Percentiles rank a stretch among this genome's conserved stretches.
Evolutionary conservation across 305 asterid species (phyloP).

Genomic region (Fraxinus albicans): DNA sequence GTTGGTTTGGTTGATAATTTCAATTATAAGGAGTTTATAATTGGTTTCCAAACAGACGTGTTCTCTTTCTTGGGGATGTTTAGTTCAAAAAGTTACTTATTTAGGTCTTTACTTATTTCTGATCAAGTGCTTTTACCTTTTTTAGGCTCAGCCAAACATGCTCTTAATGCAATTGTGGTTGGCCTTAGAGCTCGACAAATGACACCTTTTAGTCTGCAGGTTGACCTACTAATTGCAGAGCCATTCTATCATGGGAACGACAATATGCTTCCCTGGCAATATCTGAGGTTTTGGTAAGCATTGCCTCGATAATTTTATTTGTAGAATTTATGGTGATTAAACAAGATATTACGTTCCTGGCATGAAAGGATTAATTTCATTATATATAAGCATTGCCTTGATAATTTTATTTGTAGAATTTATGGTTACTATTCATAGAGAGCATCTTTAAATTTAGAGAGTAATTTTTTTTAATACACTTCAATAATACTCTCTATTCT

Average conservation of each 20-base stretch:
- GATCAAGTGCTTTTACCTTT: neutral
- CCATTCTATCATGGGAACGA: constrained; percentile 86
- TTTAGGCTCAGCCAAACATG: neutral
- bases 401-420: neutral
- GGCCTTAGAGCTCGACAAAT: constrained; percentile 1
- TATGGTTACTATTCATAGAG: neutral
- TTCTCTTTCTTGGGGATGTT: constrained; percentile 2
- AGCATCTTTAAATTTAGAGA: neutral
- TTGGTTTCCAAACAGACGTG: neutral
- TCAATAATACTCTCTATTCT: no score
- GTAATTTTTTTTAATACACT: no score
- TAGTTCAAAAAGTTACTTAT: neutral
- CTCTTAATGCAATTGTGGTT: constrained; percentile 11
- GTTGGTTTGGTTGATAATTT: neutral
- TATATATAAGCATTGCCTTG: neutral
- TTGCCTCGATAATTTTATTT: constrained; percentile 5
- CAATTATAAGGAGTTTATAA: neutral
- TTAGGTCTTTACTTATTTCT: neutral
- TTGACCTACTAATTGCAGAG: constrained; percentile 71
- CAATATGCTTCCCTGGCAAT: constrained; percentile 83
- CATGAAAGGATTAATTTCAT: neutral
- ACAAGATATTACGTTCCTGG: neutral
- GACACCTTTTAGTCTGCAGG: constrained; percentile 45
- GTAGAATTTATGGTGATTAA: constrained; percentile 6
- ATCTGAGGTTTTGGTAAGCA: constrained; percentile 81